phyloP scores from a whole-genome alignment of 805 yeast genomes.

The Cyberlindnera saturnus region DNA sequence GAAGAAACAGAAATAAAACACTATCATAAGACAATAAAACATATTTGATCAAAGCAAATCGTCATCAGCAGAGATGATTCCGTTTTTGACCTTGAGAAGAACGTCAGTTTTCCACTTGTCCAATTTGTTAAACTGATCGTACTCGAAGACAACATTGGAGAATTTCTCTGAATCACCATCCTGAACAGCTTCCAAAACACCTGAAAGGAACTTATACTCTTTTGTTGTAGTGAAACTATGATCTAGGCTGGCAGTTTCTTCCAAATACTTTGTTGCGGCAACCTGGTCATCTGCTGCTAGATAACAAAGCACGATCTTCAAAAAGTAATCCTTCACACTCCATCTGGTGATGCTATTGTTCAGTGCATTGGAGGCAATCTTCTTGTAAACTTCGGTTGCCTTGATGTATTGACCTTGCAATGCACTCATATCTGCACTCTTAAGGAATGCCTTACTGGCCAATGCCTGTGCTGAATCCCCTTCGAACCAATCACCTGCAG shows the following conservation, averaged over 20 bases:
- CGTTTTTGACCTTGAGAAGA: slow-evolving; percentile 72
- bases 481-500: slow-evolving; percentile 93
- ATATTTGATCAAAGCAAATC: slow-evolving; percentile 32
- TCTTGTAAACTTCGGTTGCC: slow-evolving; percentile 74
- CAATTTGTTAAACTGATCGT: slow-evolving; percentile 79
- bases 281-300: slow-evolving; percentile 82
- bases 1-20: background rate
- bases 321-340: slow-evolving; percentile 88
- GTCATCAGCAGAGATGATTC: slow-evolving; percentile 67
- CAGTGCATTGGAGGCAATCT: slow-evolving; percentile 68
- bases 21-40: background rate
- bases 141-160: slow-evolving; percentile 70
- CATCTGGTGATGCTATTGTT: slow-evolving; percentile 77
- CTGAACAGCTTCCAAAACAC: slow-evolving; percentile 65
- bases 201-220: slow-evolving; percentile 64
- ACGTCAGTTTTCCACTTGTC: slow-evolving; percentile 89
- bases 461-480: slow-evolving; percentile 92
- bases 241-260: slow-evolving; percentile 63
- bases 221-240: slow-evolving; percentile 68
- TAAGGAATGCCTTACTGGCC: slow-evolving; percentile 79
- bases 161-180: slow-evolving; percentile 76
- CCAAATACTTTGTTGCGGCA: slow-evolving; percentile 72
- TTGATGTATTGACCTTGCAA: slow-evolving; percentile 63
- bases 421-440: slow-evolving; percentile 86
- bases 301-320: slow-evolving; percentile 76